Percentiles rank a stretch among this genome's conserved stretches.
Conservation (phyloP, 371 early-diverging fungal species). For the Mucor saturninus region DNA sequence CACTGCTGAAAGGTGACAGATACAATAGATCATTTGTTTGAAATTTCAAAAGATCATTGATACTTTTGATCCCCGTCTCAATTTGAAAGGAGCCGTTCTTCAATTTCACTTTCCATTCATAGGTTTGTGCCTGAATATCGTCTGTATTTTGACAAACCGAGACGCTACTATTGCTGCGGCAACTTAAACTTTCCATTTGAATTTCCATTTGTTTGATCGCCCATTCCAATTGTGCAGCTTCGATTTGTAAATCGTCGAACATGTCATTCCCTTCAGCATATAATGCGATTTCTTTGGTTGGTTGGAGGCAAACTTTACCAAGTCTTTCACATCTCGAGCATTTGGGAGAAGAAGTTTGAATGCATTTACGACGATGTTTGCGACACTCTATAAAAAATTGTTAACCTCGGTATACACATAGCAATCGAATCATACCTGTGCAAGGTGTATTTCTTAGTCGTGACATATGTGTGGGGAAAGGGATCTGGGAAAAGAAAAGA, state of each 20-base stretch:
- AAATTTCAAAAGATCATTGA: constrained; percentile 16
- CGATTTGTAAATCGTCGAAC: not conserved
- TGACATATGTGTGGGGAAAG: too few relatives aligned
- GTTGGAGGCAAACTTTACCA: constrained; percentile 13
- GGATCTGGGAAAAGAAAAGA: too few relatives aligned
- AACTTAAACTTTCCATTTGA: constrained; percentile 3
- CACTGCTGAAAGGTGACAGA: constrained; percentile 1
- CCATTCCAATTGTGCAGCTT: constrained; percentile 6
- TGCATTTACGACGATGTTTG: constrained; percentile 22
- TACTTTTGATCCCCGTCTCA: constrained; percentile 25
- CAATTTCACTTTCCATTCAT: constrained; percentile 17
- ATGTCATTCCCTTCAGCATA: not conserved
- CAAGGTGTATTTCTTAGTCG: constrained; percentile 13
- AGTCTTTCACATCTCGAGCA: constrained; percentile 20
- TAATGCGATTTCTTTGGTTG: not conserved
- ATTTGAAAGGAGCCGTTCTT: constrained; percentile 20
- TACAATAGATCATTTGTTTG: not conserved
- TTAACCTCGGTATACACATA: not conserved
- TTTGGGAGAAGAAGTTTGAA: not conserved
- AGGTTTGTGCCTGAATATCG: not conserved
- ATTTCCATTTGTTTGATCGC: constrained; percentile 5
- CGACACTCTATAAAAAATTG: constrained; percentile 20
- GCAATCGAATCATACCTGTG: constrained; percentile 1
- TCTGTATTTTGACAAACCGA: not conserved
- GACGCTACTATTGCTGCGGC: not conserved